Conservation (phyloP, 306 rosid genomes). For the Quercus glauca region DNA sequence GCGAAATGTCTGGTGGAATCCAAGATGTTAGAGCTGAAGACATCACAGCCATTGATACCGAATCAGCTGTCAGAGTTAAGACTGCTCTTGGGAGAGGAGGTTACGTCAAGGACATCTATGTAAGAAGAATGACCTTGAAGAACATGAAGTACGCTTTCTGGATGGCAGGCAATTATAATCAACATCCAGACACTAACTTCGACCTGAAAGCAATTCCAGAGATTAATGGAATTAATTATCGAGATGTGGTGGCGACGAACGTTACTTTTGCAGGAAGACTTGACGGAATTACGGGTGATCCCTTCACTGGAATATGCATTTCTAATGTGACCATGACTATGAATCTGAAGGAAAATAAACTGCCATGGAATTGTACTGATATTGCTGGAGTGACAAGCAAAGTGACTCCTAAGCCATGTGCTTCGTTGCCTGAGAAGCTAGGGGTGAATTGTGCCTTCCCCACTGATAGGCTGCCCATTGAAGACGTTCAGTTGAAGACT, state of each 20-base stretch:
- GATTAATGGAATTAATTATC: slow-evolving; percentile 47
- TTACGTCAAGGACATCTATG: slow-evolving; percentile 63
- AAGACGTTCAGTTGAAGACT: slow-evolving; percentile 38
- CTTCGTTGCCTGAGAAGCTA: slow-evolving; percentile 35
- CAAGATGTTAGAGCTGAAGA: slow-evolving; percentile 62
- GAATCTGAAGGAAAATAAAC: slow-evolving; percentile 14
- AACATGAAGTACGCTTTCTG: slow-evolving; percentile 67
- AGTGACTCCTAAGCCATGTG: slow-evolving; percentile 60
- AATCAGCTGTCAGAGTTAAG: slow-evolving; percentile 66
- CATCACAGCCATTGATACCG: slow-evolving; percentile 47
- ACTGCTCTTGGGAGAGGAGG: slow-evolving; percentile 63
- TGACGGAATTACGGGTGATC: slow-evolving; percentile 47
- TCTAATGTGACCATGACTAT: slow-evolving; percentile 42
- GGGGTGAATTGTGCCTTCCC: slow-evolving; percentile 48
- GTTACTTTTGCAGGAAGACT: slow-evolving; percentile 47
- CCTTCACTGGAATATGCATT: slow-evolving; percentile 57
- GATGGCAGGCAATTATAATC: slow-evolving; percentile 64
- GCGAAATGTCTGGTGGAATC: slow-evolving; percentile 91
- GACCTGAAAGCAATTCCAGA: slow-evolving; percentile 60
- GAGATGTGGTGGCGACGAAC: slow-evolving; percentile 44
- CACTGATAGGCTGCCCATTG: slow-evolving; percentile 48
- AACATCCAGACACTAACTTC: slow-evolving; percentile 41
- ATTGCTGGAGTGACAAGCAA: slow-evolving; percentile 47
- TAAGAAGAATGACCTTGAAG: slow-evolving; percentile 34
- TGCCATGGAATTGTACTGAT: slow-evolving; percentile 65